Evolutionary conservation across 2,329 filamentous ascomycete species (phyloP).

Genomic region (Madurella fahalii): DNA sequence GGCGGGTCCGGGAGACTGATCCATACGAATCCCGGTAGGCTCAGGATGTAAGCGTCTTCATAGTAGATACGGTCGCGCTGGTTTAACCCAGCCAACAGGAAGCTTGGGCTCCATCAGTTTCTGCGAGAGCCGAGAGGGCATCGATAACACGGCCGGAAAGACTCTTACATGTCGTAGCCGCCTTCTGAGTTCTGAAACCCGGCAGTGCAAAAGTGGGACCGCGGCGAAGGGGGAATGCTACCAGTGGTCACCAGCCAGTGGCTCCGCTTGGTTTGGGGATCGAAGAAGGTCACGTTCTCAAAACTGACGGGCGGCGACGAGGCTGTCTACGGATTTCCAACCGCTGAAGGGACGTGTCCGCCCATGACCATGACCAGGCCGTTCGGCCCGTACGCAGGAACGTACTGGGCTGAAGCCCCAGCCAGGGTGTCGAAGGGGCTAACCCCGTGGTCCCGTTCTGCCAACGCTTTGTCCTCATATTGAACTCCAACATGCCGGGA

Average conservation of each 20-base stretch:
- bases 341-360: not conserved
- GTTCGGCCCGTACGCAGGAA: slow-evolving; percentile 15
- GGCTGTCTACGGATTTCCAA: not conserved
- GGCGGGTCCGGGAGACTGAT: slow-evolving; percentile 8
- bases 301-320: slow-evolving; percentile 5
- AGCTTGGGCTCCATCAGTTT: not conserved
- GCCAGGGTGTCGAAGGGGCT: slow-evolving; percentile 14
- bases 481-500: slow-evolving; percentile 18
- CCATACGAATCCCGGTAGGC: slow-evolving; percentile 23
- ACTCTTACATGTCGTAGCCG: slow-evolving; percentile 20
- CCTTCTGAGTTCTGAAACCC: slow-evolving; percentile 10
- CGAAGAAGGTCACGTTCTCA: slow-evolving; percentile 20
- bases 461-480: slow-evolving; percentile 15
- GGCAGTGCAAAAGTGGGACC: slow-evolving; percentile 9
- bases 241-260: slow-evolving; percentile 17
- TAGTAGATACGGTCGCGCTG: slow-evolving; percentile 2
- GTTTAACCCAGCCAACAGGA: slow-evolving; percentile 17
- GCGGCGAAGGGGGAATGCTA: slow-evolving; percentile 3
- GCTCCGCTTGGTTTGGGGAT: slow-evolving; percentile 15
- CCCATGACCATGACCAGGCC: slow-evolving; percentile 19
- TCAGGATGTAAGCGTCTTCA: slow-evolving; percentile 20
- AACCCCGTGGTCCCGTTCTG: slow-evolving; percentile 14
- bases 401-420: slow-evolving; percentile 6
- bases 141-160: too few species aligned
- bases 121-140: not conserved